Base-by-base conservation (phyloP, 495 filamentous ascomycete genomes). In the Astrothelium subdiscretum region DNA sequence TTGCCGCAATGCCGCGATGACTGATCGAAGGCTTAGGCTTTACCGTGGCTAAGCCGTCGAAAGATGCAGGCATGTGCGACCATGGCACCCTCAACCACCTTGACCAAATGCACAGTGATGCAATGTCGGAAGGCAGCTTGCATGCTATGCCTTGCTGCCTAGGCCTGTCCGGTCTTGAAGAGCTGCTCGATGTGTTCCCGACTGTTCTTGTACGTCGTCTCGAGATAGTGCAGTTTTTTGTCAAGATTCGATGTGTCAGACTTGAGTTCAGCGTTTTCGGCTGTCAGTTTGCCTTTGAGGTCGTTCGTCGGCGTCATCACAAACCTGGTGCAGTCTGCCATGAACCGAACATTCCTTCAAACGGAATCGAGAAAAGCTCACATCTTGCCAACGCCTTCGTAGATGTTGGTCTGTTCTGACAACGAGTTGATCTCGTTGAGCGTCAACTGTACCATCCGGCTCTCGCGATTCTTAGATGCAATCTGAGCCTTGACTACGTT, bases 301-400 rank as follows among this genome's bases (percentile, higher is more conserved):
- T 84, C 80, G 29, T 77, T 72, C 59, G 82, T 87, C n/a, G 88
- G 86, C 48, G 87, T 83, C 35, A 83, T 80, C 40, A 96, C 85
- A 75, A 97, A 97, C 92, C 94, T 97, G 67, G 18, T 31, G 18
- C 22, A 32, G n/a, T 31, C 44, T 58, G 22, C 32, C 18, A 60
- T 13, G 18, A 15, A 32, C 2, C 27, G 3, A 29, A 10, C 32
- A 51, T 27, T 52, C 24, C 20, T 60, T 11, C 12, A n/a, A 29
- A 18, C 12, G 57, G 29, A 31, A 12, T 29, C 1, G 42, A 22
- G 2, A 32, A 62, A 27, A 27, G 74, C 87, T 71, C 72, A 96
- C 94, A 98, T 97, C 78, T 96, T 97, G 26, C 94, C 94, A 4
- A 97, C 88, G 1, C 92, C 92, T 73, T 97, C 92, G 67, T 97